phyloP scores from a whole-genome alignment of 2,329 filamentous ascomycete genomes.

The Escovopsis weberi region DNA sequence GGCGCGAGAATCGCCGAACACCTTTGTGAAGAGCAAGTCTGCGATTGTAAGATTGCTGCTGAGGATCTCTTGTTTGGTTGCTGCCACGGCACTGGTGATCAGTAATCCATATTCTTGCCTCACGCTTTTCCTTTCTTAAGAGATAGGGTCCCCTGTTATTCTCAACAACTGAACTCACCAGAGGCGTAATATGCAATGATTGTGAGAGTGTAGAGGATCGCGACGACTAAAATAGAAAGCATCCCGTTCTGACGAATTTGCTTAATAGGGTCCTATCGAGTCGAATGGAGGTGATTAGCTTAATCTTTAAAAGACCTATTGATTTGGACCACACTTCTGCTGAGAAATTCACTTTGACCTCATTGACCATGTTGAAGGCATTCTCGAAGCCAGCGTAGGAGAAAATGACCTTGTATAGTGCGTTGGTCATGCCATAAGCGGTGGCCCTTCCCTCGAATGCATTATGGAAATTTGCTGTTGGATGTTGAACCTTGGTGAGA shows the following conservation, averaged over 20 bases:
- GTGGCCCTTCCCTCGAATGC: conserved; percentile 20
- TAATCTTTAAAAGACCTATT: too few species aligned
- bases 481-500: conserved; percentile 17
- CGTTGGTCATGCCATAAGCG: conserved; percentile 25
- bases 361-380: conserved; percentile 47
- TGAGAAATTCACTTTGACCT: conserved; percentile 17
- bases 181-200: conserved; percentile 48
- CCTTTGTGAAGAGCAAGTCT: conserved; percentile 41
- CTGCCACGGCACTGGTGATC: conserved; percentile 9
- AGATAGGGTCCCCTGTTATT: too few species aligned
- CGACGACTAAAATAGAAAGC: conserved; percentile 34
- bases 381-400: conserved; percentile 44
- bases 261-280: conserved; percentile 33
- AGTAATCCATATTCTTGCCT: too few species aligned
- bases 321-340: too few species aligned
- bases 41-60: conserved; percentile 39
- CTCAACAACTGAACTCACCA: conserved; percentile 11
- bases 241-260: conserved; percentile 36
- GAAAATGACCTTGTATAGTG: conserved; percentile 44
- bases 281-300: too few species aligned
- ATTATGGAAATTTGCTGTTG: conserved; percentile 21
- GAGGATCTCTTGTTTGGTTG: conserved; percentile 38
- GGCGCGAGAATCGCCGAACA: conserved; percentile 36
- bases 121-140: too few species aligned
- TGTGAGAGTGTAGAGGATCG: conserved; percentile 40